Conservation (phyloP, 495 filamentous ascomycete genomes). For the Arthonia radiata region DNA sequence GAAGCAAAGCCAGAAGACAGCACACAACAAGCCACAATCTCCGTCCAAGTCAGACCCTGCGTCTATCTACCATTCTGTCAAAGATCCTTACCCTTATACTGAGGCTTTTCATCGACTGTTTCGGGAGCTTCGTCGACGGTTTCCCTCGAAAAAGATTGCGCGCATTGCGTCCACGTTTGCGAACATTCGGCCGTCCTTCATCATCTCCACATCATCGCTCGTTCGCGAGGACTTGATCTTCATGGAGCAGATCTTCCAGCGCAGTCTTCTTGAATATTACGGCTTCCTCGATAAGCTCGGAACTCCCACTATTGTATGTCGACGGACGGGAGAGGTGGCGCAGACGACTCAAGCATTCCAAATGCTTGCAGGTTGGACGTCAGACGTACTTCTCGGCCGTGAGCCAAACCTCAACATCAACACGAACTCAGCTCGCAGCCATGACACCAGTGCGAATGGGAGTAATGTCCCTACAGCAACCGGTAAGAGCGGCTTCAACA, state of each 20-base stretch:
- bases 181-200: slow-evolving; percentile 76
- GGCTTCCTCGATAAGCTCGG: slow-evolving; percentile 66
- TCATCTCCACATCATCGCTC: slow-evolving; percentile 60
- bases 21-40: slow-evolving; percentile 21
- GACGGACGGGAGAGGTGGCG: slow-evolving; percentile 79
- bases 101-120: slow-evolving; percentile 73
- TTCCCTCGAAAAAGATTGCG: slow-evolving; percentile 37
- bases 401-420: slow-evolving; percentile 79
- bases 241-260: slow-evolving; percentile 92
- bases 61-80: slow-evolving; percentile 67
- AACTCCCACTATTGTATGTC: slow-evolving; percentile 74
- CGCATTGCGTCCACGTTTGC: slow-evolving; percentile 71
- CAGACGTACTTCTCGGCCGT: slow-evolving; percentile 70
- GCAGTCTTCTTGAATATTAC: slow-evolving; percentile 74
- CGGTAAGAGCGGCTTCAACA: background rate
- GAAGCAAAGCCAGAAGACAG: slow-evolving; percentile 16
- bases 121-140: slow-evolving; percentile 54
- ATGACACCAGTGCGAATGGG: no score
- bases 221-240: slow-evolving; percentile 76
- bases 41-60: slow-evolving; percentile 53
- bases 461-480: slow-evolving; percentile 8
- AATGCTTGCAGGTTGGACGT: slow-evolving; percentile 81
- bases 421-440: slow-evolving; percentile 21
- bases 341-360: slow-evolving; percentile 86
- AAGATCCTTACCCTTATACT: slow-evolving; percentile 73